These are phyloP conservation scores for Beauveria varroae DNA, from an alignment of 2,329 filamentous ascomycete genomes.

Conservation along the genomic window DNA sequence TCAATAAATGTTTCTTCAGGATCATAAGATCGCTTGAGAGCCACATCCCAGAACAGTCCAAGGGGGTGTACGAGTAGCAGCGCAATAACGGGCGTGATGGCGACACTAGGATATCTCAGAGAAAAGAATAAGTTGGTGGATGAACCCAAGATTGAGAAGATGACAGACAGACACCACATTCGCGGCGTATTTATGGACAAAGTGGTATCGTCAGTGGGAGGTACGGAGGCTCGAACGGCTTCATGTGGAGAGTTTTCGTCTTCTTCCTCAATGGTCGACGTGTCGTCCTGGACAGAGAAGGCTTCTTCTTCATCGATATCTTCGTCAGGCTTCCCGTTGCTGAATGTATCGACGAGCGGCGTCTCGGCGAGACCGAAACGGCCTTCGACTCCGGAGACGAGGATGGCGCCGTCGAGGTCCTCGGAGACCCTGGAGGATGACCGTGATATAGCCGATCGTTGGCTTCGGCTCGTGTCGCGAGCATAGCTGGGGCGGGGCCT, in stretches of 20 bases:
- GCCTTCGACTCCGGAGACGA: slow-evolving; percentile 46
- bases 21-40: slow-evolving; percentile 56
- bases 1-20: slow-evolving; percentile 41
- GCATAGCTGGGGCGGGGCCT: slow-evolving; percentile 27
- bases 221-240: slow-evolving; percentile 72
- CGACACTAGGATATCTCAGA: slow-evolving; percentile 81
- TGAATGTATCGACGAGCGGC: slow-evolving; percentile 37
- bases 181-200: slow-evolving; percentile 83
- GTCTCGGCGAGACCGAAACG: slow-evolving; percentile 45
- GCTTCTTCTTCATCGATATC: slow-evolving; percentile 27
- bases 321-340: slow-evolving; percentile 35
- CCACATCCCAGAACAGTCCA: slow-evolving; percentile 69
- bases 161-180: slow-evolving; percentile 75
- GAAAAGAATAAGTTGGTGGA: slow-evolving; percentile 86
- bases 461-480: slow-evolving; percentile 26
- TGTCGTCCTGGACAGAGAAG: slow-evolving; percentile 23
- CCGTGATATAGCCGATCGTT: slow-evolving; percentile 24
- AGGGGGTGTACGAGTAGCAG: slow-evolving; percentile 78
- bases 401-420: slow-evolving; percentile 42
- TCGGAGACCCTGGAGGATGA: slow-evolving; percentile 35
- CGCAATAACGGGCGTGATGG: slow-evolving; percentile 83
- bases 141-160: slow-evolving; percentile 75
- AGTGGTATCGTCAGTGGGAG: slow-evolving; percentile 64
- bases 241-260: slow-evolving; percentile 68
- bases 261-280: slow-evolving; percentile 35